Base-by-base conservation (phyloP, 768 basidiomycete genomes). In the Mycena albidolilacea region DNA sequence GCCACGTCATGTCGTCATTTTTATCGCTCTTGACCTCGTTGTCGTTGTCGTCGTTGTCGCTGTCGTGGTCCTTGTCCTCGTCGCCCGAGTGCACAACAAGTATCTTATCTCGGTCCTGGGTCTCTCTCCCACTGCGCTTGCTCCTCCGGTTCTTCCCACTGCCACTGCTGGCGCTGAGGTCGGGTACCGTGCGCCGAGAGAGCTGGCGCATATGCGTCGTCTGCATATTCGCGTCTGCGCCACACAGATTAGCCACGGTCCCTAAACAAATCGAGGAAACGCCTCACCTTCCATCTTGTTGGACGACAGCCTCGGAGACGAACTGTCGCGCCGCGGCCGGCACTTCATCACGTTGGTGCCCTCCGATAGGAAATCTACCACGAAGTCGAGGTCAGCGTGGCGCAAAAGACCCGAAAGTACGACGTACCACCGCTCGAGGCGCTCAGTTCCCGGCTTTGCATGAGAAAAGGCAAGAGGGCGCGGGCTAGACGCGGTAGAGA, bases 81-180 rank as follows among this genome's bases (percentile, higher is more conserved):
- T 69, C 71, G 44, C 72, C 75, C 61, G 70, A 41, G 30, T 67
- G 64, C 6, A 72, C 75, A 6, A 75, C 70, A 14, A 75, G 67
- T 30, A 75, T 67, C 64, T 65, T 72, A 54, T 72, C 71, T 52
- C 67, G 41, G 5, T 63, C 64, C 0, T 67, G 9, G 23, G 17
- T 41, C 61, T 64, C 61, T 54, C 46, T 63, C 46, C 54, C 37
- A 23, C 66, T 63, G 59, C 21, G 61, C 52, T 55, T 60, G 58
- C 70, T 67, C 65, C 38, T 71, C 50, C 46, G 15, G 59, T 68
- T 71, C 58, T 30, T 30, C 30, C 4, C 30, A 30, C 30, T 30
- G 3, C 30, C 30, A 39, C 72, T 73, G 21, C 67, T 68, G 19
- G 62, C 67, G 55, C 67, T 73, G 57, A 67, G 70, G 38, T 75